Evolutionary conservation across 495 filamentous ascomycete species (phyloP), one percentile per base, ranked within the genome.

Genomic region (Chaetomium cochliodes): DNA sequence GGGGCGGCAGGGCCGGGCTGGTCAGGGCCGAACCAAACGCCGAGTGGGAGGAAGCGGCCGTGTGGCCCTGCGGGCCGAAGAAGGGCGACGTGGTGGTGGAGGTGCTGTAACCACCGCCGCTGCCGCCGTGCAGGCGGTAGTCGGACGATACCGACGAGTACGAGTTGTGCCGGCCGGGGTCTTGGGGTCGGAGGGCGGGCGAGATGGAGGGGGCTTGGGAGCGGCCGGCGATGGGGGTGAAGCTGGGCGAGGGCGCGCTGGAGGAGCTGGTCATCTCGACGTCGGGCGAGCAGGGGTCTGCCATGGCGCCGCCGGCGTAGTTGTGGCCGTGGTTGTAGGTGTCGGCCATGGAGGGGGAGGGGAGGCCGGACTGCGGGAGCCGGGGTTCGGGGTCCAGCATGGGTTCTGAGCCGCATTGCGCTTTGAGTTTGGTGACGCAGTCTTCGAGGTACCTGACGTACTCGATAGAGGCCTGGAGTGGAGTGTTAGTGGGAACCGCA

Each of bases 391-490:
- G 53, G 20, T 66, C 61, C 5, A 63, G 26, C 28, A 67, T 69
- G 26, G 66, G 52, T 41, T 66, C 58, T 62, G 67, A 33, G 9
- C 69, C 61, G 59, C 73, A 71, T 78, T 86, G 85, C 9, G 81
- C 86, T 71, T 96, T 93, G 39, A 98, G 79, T 66, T 94, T 89
- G 16, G 82, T 73, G 25, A 98, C 88, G 73, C 94, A 98, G 73
- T 90, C 86, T 71, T 98, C 91, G 2, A 98, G 85, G 70, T 98
- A 98, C 64, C 90, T 90, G 63, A 97, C 87, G 72, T 98, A 98
- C 69, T 98, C 94, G 69, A 98, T 98, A 67, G 92, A 96, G 22
- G 94, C 90, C 93, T 96, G 60, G 26, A 42, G 7, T 23, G 9
- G 18, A 44, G 25, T 39, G 41, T 60, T 20, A 60, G 57, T 65